Conservation (phyloP, 2,329 filamentous ascomycete genomes). For the Calonectria pseudoturangicola region DNA sequence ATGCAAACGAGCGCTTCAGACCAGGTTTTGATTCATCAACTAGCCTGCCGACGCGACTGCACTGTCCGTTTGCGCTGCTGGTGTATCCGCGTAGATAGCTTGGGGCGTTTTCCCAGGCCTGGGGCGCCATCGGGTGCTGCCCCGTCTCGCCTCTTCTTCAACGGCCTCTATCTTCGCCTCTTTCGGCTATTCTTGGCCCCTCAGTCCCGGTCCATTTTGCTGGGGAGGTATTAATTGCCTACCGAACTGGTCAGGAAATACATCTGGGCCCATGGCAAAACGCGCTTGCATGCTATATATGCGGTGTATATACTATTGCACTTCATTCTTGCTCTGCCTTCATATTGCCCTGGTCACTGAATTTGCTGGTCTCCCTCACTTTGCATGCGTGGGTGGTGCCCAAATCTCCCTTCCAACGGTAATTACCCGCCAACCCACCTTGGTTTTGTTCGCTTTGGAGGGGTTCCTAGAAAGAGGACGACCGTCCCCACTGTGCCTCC, state of each 20-base stretch:
- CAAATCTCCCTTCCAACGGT: slow-evolving; percentile 7
- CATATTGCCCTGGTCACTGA: neutral
- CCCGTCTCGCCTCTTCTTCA: slow-evolving; percentile 16
- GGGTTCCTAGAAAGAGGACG: slow-evolving; percentile 25
- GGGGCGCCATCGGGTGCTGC: neutral
- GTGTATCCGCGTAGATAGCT: neutral
- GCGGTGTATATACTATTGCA: neutral
- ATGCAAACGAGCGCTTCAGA: neutral
- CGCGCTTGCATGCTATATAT: slow-evolving; percentile 6
- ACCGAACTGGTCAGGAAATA: neutral
- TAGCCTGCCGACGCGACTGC: neutral
- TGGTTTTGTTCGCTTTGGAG: slow-evolving; percentile 7
- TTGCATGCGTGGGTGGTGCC: neutral
- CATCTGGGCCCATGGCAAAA: slow-evolving; percentile 5
- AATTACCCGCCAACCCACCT: slow-evolving; percentile 17
- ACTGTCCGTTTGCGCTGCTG: neutral
- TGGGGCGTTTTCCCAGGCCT: slow-evolving; percentile 1
- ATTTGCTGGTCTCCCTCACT: neutral
- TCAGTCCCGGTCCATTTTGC: slow-evolving; percentile 15
- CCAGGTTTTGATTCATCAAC: neutral
- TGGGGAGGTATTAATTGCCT: slow-evolving; percentile 7
- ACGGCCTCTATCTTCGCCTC: slow-evolving; percentile 20
- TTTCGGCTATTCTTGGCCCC: slow-evolving; percentile 16
- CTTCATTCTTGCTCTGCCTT: neutral
- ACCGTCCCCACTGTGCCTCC: slow-evolving; percentile 40